Conservation (phyloP, 2,329 filamentous ascomycete genomes). For the Scortechinia acanthostroma region DNA sequence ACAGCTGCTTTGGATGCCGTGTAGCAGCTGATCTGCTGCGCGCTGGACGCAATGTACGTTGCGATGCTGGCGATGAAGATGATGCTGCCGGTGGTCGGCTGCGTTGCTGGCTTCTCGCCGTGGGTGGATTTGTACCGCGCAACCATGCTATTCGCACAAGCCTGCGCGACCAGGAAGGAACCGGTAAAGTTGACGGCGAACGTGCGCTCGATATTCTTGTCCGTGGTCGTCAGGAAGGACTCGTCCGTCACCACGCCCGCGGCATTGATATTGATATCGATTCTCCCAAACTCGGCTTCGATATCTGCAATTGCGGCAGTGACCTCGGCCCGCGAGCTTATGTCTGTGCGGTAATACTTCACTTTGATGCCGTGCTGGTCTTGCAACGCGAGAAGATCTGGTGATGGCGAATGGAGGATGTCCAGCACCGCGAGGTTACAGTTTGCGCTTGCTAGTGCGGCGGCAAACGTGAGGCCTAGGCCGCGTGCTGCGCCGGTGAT, state of each 20-base stretch:
- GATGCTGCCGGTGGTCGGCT: conserved; percentile 43
- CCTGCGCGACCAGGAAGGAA: conserved; percentile 14
- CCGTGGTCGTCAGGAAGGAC: conserved; percentile 12
- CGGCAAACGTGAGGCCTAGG: conserved; percentile 35
- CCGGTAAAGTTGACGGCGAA: conserved; percentile 11
- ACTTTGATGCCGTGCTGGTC: conserved; percentile 30
- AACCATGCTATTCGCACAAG: conserved; percentile 14
- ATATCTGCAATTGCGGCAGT: conserved; percentile 18
- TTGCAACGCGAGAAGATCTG: conserved; percentile 27
- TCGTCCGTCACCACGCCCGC: conserved; percentile 16
- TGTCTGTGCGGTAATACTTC: conserved; percentile 25
- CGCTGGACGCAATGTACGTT: conserved; percentile 37
- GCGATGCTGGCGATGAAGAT: conserved; percentile 44
- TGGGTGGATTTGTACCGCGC: conserved; percentile 35
- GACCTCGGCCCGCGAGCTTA: conserved; percentile 18
- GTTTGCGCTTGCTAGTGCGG: conserved; percentile 32
- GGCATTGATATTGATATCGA: no score
- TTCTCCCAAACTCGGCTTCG: conserved; percentile 12
- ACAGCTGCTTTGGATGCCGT: conserved; percentile 38
- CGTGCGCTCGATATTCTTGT: conserved; percentile 10
- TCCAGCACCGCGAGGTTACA: conserved; percentile 38
- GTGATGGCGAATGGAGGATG: conserved; percentile 27
- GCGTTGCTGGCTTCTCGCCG: no score
- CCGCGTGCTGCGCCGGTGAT: conserved; percentile 36
- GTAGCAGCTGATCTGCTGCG: conserved; percentile 36